A percentile compares a stretch with the other conserved stretches of the same genome.
phyloP scores from a whole-genome alignment of 139 green algal species.

The Haematococcus lacustris region DNA sequence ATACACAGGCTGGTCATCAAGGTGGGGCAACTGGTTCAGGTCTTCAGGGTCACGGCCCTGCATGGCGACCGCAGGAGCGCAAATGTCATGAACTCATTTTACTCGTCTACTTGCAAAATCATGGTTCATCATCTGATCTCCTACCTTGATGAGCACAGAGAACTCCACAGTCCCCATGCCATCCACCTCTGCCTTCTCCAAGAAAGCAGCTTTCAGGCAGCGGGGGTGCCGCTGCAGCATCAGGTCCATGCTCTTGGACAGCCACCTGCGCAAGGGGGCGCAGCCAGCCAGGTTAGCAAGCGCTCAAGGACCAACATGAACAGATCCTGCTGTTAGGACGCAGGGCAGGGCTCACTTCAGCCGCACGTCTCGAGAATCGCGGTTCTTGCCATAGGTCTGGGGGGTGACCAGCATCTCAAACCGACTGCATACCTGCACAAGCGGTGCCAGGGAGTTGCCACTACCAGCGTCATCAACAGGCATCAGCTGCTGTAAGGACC shows the following conservation, averaged over 20 bases:
- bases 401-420: conserved; percentile 41
- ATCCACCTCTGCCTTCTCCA: conserved; percentile 26
- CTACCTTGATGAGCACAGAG: conserved; percentile 24
- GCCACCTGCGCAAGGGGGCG: conserved; percentile 13
- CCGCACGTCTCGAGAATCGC: conserved; percentile 25
- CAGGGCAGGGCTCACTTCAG: too few relatives aligned
- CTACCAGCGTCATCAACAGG: too few relatives aligned
- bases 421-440: conserved; percentile 9
- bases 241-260: conserved; percentile 31
- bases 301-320: too few relatives aligned
- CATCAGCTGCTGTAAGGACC: too few relatives aligned
- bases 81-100: neutral
- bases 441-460: too few relatives aligned
- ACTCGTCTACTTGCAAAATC: too few relatives aligned
- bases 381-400: conserved; percentile 35
- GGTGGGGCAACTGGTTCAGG: conserved; percentile 9
- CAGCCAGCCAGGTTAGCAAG: too few relatives aligned
- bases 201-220: conserved; percentile 32
- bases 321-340: too few relatives aligned
- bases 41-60: conserved; percentile 21
- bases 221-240: conserved; percentile 48
- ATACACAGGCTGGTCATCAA: conserved; percentile 23
- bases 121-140: too few relatives aligned
- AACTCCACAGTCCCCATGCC: conserved; percentile 18
- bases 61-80: neutral